phyloP scores from a whole-genome alignment of 306 rosid species.

The Corylus heterophylla region DNA sequence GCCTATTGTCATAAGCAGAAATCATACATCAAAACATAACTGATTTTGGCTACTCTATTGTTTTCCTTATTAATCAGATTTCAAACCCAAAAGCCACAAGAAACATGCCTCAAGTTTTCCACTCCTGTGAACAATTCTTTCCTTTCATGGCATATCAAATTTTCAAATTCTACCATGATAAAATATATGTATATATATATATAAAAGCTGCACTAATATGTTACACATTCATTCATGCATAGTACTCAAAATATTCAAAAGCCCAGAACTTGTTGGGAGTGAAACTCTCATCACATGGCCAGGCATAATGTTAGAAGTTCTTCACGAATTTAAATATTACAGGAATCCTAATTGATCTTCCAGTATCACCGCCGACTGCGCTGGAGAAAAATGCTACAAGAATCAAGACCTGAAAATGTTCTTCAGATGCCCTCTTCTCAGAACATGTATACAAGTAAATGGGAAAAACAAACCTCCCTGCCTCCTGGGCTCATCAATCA shows the following conservation, averaged over 20 bases:
- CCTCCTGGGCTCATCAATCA: conserved; percentile 32
- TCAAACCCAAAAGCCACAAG: background rate
- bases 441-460: conserved; percentile 3
- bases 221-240: background rate
- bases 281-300: background rate
- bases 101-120: background rate
- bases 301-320: background rate
- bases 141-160: background rate
- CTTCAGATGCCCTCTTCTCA: conserved; percentile 15
- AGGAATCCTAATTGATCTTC: background rate
- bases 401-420: conserved; percentile 12
- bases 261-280: too few species aligned
- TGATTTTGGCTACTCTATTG: background rate
- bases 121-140: background rate
- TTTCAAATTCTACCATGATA: background rate
- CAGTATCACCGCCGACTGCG: background rate
- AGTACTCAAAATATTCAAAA: background rate
- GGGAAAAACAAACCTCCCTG: conserved; percentile 10
- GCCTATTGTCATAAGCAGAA: background rate
- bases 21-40: background rate
- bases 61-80: background rate
- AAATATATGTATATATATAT: background rate
- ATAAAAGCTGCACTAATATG: background rate
- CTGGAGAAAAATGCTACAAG: conserved; percentile 2
- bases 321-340: background rate